Evolutionary conservation across 306 rosid genomes (phyloP), one percentile per base, ranked within the genome.

Genomic region (Quercus bicolor): DNA sequence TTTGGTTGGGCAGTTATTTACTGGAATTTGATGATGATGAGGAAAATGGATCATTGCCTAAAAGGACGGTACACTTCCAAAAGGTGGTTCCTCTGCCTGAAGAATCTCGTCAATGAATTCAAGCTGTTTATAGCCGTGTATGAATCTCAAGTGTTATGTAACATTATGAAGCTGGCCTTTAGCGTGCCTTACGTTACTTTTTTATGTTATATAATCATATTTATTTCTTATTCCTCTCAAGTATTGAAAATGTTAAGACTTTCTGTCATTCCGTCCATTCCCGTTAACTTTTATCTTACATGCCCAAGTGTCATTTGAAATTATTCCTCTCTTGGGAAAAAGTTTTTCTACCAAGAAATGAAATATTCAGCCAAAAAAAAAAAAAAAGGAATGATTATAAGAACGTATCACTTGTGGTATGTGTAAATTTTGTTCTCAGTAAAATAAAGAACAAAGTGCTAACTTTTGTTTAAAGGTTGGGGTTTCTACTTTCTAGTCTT

Each of bases 11-110:
- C 98, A 96, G 99, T 60, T 96, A 90, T 88, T 19, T 88, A 70
- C 83, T 96, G 86, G 99, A 96, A 86, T 96, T 96, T 70, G 99
- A 96, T 10, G 99, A 96, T 45, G 99, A 96, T 21, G 98, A 91
- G 73, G 99, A 96, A 90, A 97, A 96, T 56, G 99, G 99, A 45
- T 85, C 98, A 15, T 77, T 96, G 82, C 99, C 99, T 55, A 90
- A 96, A 83, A 91, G 99, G 88, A 84, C 85, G 11, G 98, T 93
- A 40, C 92, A 94, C 57, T 96, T 93, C 87, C 92, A 93, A 84
- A 93, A 84, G 70, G 98, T 95, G 83, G 99, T 95, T 78, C 79
- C 94, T 64, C 82, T 95, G 79, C 99, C 98, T 43, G 99, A 91
- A 72, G 99, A 98, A 61, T 98, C 91, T 79, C 96, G 99, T 68